These are phyloP conservation scores for Schrenkiella parvula DNA, from an alignment of 345 rosid species.

Conservation along the genomic window DNA sequence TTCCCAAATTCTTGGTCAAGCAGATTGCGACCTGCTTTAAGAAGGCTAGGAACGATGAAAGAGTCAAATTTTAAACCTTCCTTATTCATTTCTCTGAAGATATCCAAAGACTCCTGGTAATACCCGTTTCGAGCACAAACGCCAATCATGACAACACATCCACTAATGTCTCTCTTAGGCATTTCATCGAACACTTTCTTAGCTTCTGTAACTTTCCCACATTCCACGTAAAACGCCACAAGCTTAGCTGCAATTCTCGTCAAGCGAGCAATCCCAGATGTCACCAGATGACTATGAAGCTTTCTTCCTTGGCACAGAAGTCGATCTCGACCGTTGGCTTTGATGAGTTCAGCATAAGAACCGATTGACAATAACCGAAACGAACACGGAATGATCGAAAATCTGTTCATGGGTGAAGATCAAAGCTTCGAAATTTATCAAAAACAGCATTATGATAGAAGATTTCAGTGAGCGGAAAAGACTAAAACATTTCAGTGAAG, in stretches of 20 bases:
- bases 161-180: slow-evolving; percentile 40
- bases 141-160: slow-evolving; percentile 55
- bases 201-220: slow-evolving; percentile 42
- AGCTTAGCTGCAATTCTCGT: slow-evolving; percentile 51
- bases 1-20: slow-evolving; percentile 45
- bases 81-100: slow-evolving; percentile 49
- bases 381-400: slow-evolving; percentile 25
- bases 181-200: slow-evolving; percentile 70
- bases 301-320: slow-evolving; percentile 35
- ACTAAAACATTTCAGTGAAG: not conserved
- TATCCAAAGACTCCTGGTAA: slow-evolving; percentile 42
- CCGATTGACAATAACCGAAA: slow-evolving; percentile 35
- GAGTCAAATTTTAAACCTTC: slow-evolving; percentile 41
- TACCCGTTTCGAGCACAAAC: slow-evolving; percentile 56
- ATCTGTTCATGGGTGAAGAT: slow-evolving; percentile 5
- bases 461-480: slow-evolving; percentile 5
- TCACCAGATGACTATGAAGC: slow-evolving; percentile 58
- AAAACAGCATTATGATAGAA: slow-evolving; percentile 6
- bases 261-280: slow-evolving; percentile 35
- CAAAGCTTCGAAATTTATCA: slow-evolving; percentile 7
- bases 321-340: slow-evolving; percentile 37
- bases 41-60: slow-evolving; percentile 67
- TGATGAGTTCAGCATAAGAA: slow-evolving; percentile 37
- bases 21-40: slow-evolving; percentile 64
- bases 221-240: slow-evolving; percentile 42